These are phyloP conservation scores for Suillus plorans DNA, from an alignment of 768 basidiomycete species.

Conservation along the genomic window DNA sequence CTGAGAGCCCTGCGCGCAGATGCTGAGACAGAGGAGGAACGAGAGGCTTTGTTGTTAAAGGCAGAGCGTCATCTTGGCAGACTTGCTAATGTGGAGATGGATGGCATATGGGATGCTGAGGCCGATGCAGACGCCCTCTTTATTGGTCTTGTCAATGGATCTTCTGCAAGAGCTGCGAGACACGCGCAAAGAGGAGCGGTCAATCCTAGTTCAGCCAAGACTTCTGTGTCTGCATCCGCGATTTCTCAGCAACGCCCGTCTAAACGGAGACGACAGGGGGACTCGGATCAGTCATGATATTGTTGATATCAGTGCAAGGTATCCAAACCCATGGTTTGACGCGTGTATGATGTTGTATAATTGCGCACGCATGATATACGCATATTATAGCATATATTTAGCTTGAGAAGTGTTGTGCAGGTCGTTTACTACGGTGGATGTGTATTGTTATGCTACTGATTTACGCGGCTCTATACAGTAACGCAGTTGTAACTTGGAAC, in stretches of 20 bases:
- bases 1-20: slow-evolving; percentile 3
- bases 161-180: not conserved
- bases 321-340: not conserved
- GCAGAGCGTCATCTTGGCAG: slow-evolving; percentile 9
- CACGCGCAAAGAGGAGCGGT: not conserved
- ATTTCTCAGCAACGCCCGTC: not conserved
- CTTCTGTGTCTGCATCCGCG: not conserved
- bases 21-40: slow-evolving; percentile 2
- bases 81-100: slow-evolving; percentile 13
- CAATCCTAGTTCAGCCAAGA: not conserved
- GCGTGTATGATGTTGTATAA: not conserved
- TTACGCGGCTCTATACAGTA: not conserved
- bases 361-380: not conserved
- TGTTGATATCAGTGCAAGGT: not conserved
- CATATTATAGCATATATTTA: not conserved
- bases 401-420: not conserved
- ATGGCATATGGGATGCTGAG: slow-evolving; percentile 8
- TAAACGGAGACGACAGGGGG: slow-evolving; percentile 4
- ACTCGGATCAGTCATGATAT: not conserved
- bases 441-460: not conserved
- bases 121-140: slow-evolving; percentile 9
- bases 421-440: not conserved
- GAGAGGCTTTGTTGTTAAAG: slow-evolving; percentile 5
- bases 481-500: not conserved
- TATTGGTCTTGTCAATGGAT: not conserved